phyloP scores from a whole-genome alignment of 140 eudicot genomes.

The Stevia rebaudiana region DNA sequence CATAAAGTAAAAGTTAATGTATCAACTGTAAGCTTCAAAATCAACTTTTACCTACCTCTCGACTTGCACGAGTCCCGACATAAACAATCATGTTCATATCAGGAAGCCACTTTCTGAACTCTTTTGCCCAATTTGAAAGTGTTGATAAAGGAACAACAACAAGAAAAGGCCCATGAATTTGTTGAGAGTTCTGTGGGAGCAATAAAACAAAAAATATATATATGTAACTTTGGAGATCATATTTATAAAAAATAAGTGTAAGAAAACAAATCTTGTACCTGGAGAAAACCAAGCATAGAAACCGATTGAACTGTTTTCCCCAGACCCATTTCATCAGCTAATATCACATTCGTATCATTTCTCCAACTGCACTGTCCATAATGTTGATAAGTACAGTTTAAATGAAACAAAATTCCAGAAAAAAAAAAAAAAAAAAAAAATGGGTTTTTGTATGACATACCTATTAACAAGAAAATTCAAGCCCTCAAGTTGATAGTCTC shows the following conservation, averaged over 20 bases:
- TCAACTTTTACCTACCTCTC: constrained; percentile 60
- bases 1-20: not conserved
- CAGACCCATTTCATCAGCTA: constrained; percentile 99
- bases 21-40: not conserved
- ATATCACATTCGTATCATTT: constrained; percentile 92
- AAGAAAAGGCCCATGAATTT: constrained; percentile 95
- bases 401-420: not conserved
- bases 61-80: constrained; percentile 99
- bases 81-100: constrained; percentile 84
- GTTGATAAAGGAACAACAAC: constrained; percentile 99
- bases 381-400: constrained; percentile 33
- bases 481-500: constrained; percentile 99
- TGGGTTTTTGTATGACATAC: constrained; percentile 35
- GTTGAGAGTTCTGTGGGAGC: constrained; percentile 75
- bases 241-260: not conserved
- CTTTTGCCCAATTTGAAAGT: constrained; percentile 98
- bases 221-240: constrained; percentile 2
- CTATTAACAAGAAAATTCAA: constrained; percentile 96
- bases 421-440: not conserved
- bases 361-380: constrained; percentile 78
- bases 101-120: constrained; percentile 96
- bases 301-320: constrained; percentile 98
- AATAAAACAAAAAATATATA: not conserved
- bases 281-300: constrained; percentile 97
- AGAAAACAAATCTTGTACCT: constrained; percentile 40